Evolutionary conservation across 345 rosid genomes (phyloP), one percentile per base, ranked within the genome.

Genomic region (Citrus reticulata): DNA sequence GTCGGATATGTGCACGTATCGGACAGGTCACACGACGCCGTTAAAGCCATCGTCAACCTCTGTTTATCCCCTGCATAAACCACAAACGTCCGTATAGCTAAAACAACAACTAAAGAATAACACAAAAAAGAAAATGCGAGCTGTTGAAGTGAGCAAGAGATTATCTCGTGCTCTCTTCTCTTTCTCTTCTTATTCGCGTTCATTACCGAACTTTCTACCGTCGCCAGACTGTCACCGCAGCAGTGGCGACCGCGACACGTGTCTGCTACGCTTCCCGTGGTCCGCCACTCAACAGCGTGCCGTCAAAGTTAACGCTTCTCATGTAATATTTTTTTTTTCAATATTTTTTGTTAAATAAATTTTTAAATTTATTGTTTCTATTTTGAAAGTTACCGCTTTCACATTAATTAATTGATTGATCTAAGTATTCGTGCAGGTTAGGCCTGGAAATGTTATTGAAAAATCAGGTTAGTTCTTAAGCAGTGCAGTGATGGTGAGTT

Each of bases 391-490:
- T 46, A 46, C 13, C 17, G 17, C 51, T 11, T 46, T 17, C 58
- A 19, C 20, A 4, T 14, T 25, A n/a, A 4, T 14, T 25, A n/a
- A 6, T 51, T 75, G 40, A 58, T 59, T 51, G 58, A 40, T 65
- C 32, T 9, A 49, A 22, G 37, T 80, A 40, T 6, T 78, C 30
- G 22, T 73, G 89, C 93, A 95, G 99, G 77, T 93, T 67, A 86
- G 89, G 84, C 82, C 93, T 62, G 98, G 98, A 74, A 95, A 93
- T 80, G 93, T 95, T 20, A 90, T 95, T 76, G 97, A 95, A 83
- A 89, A 90, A 85, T 83, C 95, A 87, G 98, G 98, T 93, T 73
- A 67, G 20, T 65, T 29, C 72, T 72, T 58, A 16, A 69, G n/a
- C 70, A 19, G 14, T 65, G 69, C 24, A 7, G 68, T 4, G 10